phyloP scores from a whole-genome alignment of 352 stramenopile species.

The Pythium scleroteichum region DNA sequence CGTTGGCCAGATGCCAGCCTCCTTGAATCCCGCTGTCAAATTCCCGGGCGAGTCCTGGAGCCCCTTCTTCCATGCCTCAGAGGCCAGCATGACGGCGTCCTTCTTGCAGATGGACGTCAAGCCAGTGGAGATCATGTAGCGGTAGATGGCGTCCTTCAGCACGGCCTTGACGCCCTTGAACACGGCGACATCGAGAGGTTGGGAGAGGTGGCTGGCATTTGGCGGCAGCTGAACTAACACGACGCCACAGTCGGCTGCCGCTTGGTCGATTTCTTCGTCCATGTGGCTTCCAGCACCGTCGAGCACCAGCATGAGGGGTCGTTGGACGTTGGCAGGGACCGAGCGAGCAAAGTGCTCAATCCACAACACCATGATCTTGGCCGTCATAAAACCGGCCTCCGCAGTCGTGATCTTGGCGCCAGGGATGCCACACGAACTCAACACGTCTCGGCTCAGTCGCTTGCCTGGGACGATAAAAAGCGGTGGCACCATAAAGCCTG shows the following conservation, averaged over 20 bases:
- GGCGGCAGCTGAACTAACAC: constrained; percentile 9
- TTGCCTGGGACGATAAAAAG: constrained; percentile 19
- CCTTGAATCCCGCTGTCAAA: not conserved
- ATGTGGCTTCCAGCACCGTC: constrained; percentile 14
- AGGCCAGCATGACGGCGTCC: not conserved
- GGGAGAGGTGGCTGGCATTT: constrained; percentile 19
- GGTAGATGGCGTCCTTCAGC: not conserved
- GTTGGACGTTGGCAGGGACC: not conserved
- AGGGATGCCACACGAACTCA: not conserved
- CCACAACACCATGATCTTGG: constrained; percentile 10
- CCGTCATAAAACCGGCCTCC: constrained; percentile 9
- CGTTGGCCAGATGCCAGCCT: not conserved
- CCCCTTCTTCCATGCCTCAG: not conserved
- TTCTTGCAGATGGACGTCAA: not conserved
- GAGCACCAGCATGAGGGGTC: constrained; percentile 14
- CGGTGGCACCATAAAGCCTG: constrained; percentile 1
- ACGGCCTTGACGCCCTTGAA: constrained; percentile 1
- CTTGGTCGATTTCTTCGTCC: constrained; percentile 3
- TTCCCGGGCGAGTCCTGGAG: not conserved
- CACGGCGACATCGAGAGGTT: constrained; percentile 20
- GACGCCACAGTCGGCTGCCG: constrained; percentile 4
- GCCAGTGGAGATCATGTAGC: constrained; percentile 2
- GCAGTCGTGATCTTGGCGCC: constrained; percentile 8
- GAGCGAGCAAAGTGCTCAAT: constrained; percentile 4
- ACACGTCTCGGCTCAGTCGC: constrained; percentile 12